These are phyloP conservation scores for Rhodotorula graminis DNA, from an alignment of 768 basidiomycete genomes.

Conservation along the genomic window DNA sequence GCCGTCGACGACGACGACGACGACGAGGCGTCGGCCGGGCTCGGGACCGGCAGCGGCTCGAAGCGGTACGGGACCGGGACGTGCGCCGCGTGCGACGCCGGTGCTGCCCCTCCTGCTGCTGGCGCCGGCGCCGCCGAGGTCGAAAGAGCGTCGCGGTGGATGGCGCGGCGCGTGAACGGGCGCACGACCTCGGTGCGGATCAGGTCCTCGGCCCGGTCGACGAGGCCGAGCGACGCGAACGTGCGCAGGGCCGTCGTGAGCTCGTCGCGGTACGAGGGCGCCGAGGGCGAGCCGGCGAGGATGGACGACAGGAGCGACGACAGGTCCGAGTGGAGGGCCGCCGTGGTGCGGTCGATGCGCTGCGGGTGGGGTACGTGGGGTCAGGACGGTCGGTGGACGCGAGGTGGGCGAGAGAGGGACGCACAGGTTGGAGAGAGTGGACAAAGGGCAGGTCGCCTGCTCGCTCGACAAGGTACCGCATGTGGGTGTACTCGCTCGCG, in stretches of 20 bases:
- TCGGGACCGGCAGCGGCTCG: slow-evolving; percentile 7
- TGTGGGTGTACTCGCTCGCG: slow-evolving; percentile 83
- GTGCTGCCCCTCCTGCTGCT: slow-evolving; percentile 3
- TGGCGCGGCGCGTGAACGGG: slow-evolving; percentile 63
- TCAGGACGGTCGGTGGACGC: slow-evolving; percentile 1
- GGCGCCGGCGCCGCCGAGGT: neutral
- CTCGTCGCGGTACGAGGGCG: slow-evolving; percentile 48
- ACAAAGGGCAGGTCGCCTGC: slow-evolving; percentile 80
- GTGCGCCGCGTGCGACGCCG: neutral
- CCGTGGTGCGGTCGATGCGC: slow-evolving; percentile 78
- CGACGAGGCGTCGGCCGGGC: too few species aligned
- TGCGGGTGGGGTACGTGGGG: slow-evolving; percentile 44
- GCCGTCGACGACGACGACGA: neutral
- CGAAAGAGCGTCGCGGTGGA: slow-evolving; percentile 36
- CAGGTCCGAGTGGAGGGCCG: slow-evolving; percentile 77
- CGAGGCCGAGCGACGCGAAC: slow-evolving; percentile 70
- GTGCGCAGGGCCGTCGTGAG: slow-evolving; percentile 71
- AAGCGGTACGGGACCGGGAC: slow-evolving; percentile 26
- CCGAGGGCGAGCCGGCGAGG: slow-evolving; percentile 52
- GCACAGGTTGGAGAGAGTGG: slow-evolving; percentile 77
- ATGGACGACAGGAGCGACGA: slow-evolving; percentile 71
- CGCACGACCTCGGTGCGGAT: slow-evolving; percentile 66
- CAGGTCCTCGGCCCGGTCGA: slow-evolving; percentile 84
- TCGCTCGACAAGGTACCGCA: slow-evolving; percentile 82
- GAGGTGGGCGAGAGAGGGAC: slow-evolving; percentile 34